Conservation (phyloP, 345 rosid genomes). For the Euclidium syriacum region DNA sequence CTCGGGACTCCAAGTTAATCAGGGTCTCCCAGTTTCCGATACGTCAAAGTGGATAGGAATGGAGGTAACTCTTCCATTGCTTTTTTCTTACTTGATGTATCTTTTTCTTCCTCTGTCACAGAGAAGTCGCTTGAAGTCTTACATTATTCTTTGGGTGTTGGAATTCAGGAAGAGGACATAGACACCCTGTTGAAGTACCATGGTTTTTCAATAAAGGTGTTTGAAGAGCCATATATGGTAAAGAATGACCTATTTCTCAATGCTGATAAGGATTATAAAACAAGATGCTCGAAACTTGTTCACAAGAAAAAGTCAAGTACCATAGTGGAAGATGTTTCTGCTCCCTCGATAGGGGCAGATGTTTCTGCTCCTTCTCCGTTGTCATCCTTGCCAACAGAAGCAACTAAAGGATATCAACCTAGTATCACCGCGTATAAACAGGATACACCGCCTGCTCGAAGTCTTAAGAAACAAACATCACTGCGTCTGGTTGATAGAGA, state of each 20-base stretch:
- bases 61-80: constrained; percentile 52
- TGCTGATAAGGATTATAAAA: constrained; percentile 70
- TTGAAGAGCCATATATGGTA: constrained; percentile 90
- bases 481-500: constrained; percentile 36
- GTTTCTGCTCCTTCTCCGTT: constrained; percentile 36
- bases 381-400: constrained; percentile 29
- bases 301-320: constrained; percentile 61
- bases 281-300: constrained; percentile 81
- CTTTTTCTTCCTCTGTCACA: constrained; percentile 1
- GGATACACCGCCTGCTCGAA: constrained; percentile 26
- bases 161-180: constrained; percentile 71
- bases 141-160: constrained; percentile 24
- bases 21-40: constrained; percentile 80
- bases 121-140: constrained; percentile 24
- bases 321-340: constrained; percentile 62
- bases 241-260: constrained; percentile 82
- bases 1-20: constrained; percentile 73
- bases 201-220: constrained; percentile 70
- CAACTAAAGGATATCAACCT: constrained; percentile 33
- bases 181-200: constrained; percentile 62
- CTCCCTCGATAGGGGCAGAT: constrained; percentile 46
- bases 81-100: constrained; percentile 16
- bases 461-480: constrained; percentile 35
- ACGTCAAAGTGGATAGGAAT: constrained; percentile 84
- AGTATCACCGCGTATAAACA: constrained; percentile 22